Conservation (phyloP, 768 basidiomycete genomes). For the Ephemerocybe angulata region DNA sequence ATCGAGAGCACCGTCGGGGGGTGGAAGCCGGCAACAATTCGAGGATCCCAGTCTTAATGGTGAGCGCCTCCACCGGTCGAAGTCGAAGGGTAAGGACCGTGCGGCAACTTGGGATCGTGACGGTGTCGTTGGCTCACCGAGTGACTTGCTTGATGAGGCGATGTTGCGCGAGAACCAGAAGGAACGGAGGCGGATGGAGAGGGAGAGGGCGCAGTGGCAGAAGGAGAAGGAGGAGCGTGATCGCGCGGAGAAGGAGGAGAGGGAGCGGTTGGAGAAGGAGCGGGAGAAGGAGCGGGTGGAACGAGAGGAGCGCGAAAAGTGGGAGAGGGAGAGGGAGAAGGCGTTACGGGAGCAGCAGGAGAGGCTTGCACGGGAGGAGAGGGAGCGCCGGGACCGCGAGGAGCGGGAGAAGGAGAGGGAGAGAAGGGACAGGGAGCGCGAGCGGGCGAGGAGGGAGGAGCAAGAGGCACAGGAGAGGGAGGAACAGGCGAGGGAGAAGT, state of each 20-base stretch:
- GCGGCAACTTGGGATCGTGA: no score
- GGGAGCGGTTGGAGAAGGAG: background rate
- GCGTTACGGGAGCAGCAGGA: background rate
- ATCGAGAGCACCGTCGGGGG: no score
- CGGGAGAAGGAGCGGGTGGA: background rate
- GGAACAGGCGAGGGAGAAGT: slow-evolving; percentile 3
- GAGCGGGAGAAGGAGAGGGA: background rate
- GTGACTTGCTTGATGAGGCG: no score
- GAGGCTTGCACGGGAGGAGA: background rate
- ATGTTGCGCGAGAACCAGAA: no score
- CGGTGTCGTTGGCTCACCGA: no score
- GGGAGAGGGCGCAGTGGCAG: no score
- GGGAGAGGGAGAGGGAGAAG: background rate
- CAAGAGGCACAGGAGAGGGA: background rate
- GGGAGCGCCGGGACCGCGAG: background rate
- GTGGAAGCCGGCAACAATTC: no score
- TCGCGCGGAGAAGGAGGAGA: background rate
- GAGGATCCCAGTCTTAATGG: no score
- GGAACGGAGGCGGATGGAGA: no score
- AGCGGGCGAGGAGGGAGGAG: no score
- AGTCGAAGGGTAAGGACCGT: no score
- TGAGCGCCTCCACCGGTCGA: no score
- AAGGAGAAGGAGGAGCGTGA: slow-evolving; percentile 11
- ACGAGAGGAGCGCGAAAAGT: slow-evolving; percentile 3
- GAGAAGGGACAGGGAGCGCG: slow-evolving; percentile 8